phyloP scores from a whole-genome alignment of 2,329 filamentous ascomycete genomes.

The Ambrosiella xylebori region DNA sequence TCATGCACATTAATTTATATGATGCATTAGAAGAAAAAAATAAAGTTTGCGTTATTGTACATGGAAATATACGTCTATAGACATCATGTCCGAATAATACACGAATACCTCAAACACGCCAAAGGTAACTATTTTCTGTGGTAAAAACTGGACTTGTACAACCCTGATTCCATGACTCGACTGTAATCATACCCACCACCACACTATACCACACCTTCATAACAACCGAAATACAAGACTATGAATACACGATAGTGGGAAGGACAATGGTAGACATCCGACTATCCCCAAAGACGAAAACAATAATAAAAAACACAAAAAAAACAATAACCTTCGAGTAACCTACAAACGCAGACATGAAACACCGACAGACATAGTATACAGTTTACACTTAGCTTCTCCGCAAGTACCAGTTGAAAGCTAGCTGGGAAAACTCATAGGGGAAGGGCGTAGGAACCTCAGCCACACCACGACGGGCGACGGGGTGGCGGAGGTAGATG shows the following conservation, averaged over 20 bases:
- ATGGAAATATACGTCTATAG: background rate
- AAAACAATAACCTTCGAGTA: background rate
- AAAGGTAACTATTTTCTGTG: background rate
- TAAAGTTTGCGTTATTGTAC: background rate
- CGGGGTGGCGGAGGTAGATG: conserved; percentile 86
- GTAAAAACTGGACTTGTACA: background rate
- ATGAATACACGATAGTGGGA: conserved; percentile 2
- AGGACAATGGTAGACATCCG: background rate
- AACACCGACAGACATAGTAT: background rate
- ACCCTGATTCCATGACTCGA: background rate
- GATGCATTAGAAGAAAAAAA: background rate
- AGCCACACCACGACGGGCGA: conserved; percentile 61
- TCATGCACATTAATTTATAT: no score
- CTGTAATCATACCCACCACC: background rate
- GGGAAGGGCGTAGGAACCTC: conserved; percentile 76
- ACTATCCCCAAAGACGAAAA: background rate
- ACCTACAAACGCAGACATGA: background rate
- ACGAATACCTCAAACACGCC: background rate
- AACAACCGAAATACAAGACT: background rate
- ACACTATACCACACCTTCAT: background rate
- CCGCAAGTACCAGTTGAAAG: conserved; percentile 87
- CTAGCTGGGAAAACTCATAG: conserved; percentile 53
- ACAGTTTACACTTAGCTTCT: conserved; percentile 39
- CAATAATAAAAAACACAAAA: conserved; percentile 1
- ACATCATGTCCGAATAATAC: background rate